Percentiles rank a stretch among this genome's conserved stretches.
These are phyloP conservation scores for Croton laevigatus DNA, from an alignment of 441 rosid species.

Conservation along the genomic window DNA sequence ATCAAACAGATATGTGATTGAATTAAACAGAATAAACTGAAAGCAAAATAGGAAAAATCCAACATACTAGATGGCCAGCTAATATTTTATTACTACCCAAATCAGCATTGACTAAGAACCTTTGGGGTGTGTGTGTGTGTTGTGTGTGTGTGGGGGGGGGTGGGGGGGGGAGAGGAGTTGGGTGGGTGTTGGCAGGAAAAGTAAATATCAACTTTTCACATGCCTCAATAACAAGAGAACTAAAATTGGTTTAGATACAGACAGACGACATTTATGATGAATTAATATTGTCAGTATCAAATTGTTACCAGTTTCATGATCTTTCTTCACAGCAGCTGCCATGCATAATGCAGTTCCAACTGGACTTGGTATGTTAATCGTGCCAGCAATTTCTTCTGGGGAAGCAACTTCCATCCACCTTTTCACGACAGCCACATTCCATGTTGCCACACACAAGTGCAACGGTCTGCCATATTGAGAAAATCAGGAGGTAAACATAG, in stretches of 20 bases:
- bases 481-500: conserved; percentile 9
- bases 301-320: conserved; percentile 78
- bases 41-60: no score
- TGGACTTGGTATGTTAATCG: conserved; percentile 79
- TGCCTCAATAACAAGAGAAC: neutral
- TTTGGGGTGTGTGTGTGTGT: no score
- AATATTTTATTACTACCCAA: no score
- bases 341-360: conserved; percentile 91
- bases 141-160: no score
- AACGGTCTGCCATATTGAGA: conserved; percentile 63
- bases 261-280: neutral
- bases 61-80: no score
- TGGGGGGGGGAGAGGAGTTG: no score
- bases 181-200: no score
- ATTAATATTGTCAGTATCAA: neutral
- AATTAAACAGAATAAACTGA: conserved; percentile 2
- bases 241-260: neutral
- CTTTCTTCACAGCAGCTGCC: conserved; percentile 92
- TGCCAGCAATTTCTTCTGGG: conserved; percentile 61
- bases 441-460: conserved; percentile 86
- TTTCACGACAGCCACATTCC: conserved; percentile 91
- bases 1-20: neutral
- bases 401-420: conserved; percentile 92
- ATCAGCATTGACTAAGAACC: neutral
- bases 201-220: neutral